Percentiles rank a stretch among this genome's conserved stretches.
Evolutionary conservation across 768 basidiomycete genomes (phyloP).

Genomic region (Calocera cornea): DNA sequence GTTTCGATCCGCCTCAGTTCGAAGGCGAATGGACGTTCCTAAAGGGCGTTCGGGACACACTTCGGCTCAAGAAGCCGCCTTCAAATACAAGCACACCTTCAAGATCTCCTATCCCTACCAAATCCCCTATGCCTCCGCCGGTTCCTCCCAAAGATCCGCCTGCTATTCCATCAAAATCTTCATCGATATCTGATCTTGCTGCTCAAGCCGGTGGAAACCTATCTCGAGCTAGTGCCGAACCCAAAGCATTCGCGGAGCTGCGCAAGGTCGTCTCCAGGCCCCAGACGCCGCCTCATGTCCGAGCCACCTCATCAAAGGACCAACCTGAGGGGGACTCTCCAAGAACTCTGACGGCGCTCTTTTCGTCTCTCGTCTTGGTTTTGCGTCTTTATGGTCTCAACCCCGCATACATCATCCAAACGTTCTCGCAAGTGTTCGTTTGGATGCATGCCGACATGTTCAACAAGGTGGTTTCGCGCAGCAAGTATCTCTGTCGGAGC

Average conservation of each 20-base stretch:
- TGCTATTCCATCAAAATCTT: not conserved
- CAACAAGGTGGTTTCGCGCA: constrained; percentile 75
- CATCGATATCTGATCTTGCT: not conserved
- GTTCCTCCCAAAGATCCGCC: not conserved
- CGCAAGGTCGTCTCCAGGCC: not conserved
- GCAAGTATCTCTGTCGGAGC: constrained; percentile 86
- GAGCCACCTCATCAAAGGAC: not conserved
- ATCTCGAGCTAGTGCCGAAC: not conserved
- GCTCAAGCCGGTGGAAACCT: not conserved
- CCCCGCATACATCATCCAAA: constrained; percentile 71
- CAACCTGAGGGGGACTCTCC: constrained; percentile 17
- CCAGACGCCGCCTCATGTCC: not conserved
- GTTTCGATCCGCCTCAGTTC: constrained; percentile 70
- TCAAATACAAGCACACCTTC: not conserved
- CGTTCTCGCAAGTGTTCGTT: constrained; percentile 96
- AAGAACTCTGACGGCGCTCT: constrained; percentile 54
- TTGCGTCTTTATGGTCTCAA: constrained; percentile 80
- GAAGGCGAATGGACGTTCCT: constrained; percentile 77
- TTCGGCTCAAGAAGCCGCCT: constrained; percentile 17
- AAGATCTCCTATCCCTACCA: not conserved
- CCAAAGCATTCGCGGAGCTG: not conserved
- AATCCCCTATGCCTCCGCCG: not conserved
- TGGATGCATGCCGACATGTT: constrained; percentile 91
- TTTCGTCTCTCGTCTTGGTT: constrained; percentile 74
- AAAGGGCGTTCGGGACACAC: constrained; percentile 23